Percentiles rank a stretch among this genome's conserved stretches.
phyloP scores from a whole-genome alignment of 495 filamentous ascomycete genomes.

The Podospora sp. region DNA sequence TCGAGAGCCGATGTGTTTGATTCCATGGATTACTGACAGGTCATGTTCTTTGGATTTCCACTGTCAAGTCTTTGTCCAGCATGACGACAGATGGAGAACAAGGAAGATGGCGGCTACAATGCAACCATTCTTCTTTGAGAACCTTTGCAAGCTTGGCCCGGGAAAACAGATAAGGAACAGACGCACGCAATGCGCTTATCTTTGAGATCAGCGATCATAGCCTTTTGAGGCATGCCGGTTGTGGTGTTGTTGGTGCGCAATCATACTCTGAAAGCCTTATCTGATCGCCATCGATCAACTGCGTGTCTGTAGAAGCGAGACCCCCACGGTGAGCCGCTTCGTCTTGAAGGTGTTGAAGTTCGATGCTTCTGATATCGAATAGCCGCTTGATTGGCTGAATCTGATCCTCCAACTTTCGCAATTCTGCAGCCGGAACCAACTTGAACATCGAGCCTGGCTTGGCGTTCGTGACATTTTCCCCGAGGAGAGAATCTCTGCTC shows the following conservation, averaged over 20 bases:
- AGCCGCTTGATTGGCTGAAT: not conserved
- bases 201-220: not conserved
- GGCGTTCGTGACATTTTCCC: not conserved
- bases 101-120: too few relatives aligned
- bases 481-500: not conserved
- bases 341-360: not conserved
- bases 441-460: not conserved
- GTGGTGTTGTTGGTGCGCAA: not conserved
- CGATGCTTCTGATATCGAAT: not conserved
- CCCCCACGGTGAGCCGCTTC: not conserved
- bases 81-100: not conserved
- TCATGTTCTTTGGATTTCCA: too few relatives aligned
- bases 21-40: too few relatives aligned
- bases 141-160: not conserved
- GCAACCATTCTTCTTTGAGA: not conserved
- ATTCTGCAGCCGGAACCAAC: not conserved
- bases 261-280: not conserved
- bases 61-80: not conserved
- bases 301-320: not conserved
- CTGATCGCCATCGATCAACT: not conserved
- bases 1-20: too few relatives aligned
- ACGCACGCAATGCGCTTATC: not conserved
- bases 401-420: not conserved
- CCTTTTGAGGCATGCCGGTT: not conserved
- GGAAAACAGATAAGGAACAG: not conserved